phyloP scores from a whole-genome alignment of 441 rosid genomes.

The Biscutella auriculata region DNA sequence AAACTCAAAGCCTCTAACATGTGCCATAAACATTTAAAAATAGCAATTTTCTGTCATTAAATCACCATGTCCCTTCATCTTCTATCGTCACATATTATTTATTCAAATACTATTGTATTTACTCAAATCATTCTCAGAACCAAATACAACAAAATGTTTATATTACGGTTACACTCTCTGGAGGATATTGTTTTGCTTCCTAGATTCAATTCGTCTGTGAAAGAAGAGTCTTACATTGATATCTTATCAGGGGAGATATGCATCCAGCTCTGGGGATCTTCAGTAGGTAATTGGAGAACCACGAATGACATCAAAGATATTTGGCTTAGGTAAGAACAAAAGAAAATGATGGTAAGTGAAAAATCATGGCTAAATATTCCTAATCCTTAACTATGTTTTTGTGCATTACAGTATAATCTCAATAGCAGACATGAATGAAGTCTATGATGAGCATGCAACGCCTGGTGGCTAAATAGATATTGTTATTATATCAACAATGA shows the following conservation, averaged over 20 bases:
- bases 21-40: too few species aligned
- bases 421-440: constrained; percentile 57
- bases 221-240: background rate
- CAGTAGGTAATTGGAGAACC: constrained; percentile 67
- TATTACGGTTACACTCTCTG: too few species aligned
- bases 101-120: too few species aligned
- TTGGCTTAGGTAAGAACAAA: constrained; percentile 41
- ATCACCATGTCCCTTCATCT: too few species aligned
- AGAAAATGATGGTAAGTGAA: background rate
- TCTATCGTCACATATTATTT: too few species aligned
- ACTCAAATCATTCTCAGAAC: too few species aligned
- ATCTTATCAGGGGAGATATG: constrained; percentile 50
- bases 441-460: constrained; percentile 53
- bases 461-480: constrained; percentile 75
- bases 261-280: constrained; percentile 69
- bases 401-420: constrained; percentile 41
- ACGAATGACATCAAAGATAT: constrained; percentile 51
- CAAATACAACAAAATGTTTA: too few species aligned
- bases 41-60: too few species aligned
- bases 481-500: background rate
- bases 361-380: background rate
- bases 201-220: background rate
- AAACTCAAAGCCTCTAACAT: too few species aligned
- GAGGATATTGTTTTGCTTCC: too few species aligned
- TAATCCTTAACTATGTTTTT: background rate